Base-by-base conservation (phyloP, 352 stramenopile species). In the Peronosclerospora sorghi region DNA sequence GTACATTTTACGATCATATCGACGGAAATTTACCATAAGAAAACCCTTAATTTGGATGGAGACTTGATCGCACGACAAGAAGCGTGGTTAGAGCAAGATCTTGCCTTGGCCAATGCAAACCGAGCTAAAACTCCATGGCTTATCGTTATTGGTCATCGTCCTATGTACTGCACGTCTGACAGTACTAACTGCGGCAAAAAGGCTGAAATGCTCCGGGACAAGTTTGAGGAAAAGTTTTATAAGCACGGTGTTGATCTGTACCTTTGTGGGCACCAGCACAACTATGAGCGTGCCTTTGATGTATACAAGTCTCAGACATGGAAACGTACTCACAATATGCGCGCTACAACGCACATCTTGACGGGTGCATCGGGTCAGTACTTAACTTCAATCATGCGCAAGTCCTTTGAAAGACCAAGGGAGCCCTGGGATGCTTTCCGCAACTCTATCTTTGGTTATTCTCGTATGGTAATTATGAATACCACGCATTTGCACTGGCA, bases 1-100 rank as follows among this genome's bases (percentile, higher is more conserved):
- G 80, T 94, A 20, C 80, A 94, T 55, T 93, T 94, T 41, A 64
- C 83, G 4, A 65, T 90, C 23, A 66, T 90, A 35, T 89, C 75
- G 28, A 95, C 83, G 9, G 83, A 95, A 54, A 81, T 94, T 44
- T 94, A 93, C 62, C 94, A 93, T 52, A 84, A 73, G 50, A 68
- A 83, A 40, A 75, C 65, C 8, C 19, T 67, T 0, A 71, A 77
- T 19, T 38, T 55, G 2, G 73, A 90, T 14, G 48, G 51, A 5
- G 60, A 63, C 34, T 46, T 89, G 10, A 50, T 84, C 2, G 59
- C 55, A 7, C 62, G 71, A 3, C 73, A 91, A 41, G 70, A 88
- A 51, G 47, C 56, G 2, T 91, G 79, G 75, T 54, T 91, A 6
- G 50, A 65, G 13, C 53, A 59, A 14, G 81, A 94, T 40, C 68